A percentile compares a stretch with the other conserved stretches of the same genome.
Conservation (phyloP, 2,329 filamentous ascomycete genomes). For the Trichophyton equinum region DNA sequence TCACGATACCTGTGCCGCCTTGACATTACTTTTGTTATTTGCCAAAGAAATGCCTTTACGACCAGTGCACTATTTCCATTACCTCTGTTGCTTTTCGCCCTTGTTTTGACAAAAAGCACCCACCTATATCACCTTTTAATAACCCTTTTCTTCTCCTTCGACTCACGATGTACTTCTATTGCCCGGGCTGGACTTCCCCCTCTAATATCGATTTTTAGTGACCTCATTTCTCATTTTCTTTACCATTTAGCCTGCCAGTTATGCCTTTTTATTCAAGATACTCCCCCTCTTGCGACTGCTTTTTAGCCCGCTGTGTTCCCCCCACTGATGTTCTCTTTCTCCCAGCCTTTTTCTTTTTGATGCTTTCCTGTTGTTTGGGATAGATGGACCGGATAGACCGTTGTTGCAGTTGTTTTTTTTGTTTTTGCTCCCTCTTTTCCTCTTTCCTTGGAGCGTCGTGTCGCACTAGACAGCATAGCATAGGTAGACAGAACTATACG, state of each 20-base stretch:
- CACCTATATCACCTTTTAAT: constrained; percentile 1
- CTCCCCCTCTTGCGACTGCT: constrained; percentile 1
- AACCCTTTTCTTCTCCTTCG: not conserved
- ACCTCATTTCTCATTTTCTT: not conserved
- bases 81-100: not conserved
- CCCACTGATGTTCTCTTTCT: not conserved
- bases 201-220: not conserved
- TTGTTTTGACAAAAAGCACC: not conserved
- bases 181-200: constrained; percentile 4
- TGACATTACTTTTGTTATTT: not conserved
- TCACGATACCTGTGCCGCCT: not conserved
- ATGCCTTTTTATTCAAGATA: not conserved
- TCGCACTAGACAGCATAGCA: not conserved
- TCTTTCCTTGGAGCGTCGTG: not conserved
- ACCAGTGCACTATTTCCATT: not conserved
- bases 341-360: not conserved
- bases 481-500: constrained; percentile 3
- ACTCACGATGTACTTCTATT: not conserved
- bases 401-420: not conserved
- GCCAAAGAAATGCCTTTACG: constrained; percentile 5
- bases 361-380: not conserved
- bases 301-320: not conserved
- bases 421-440: not conserved
- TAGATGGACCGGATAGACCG: constrained; percentile 3
- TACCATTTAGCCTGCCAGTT: not conserved